Conservation (phyloP, 73 alveolate genomes). For the Symbiodinium pilosum region DNA sequence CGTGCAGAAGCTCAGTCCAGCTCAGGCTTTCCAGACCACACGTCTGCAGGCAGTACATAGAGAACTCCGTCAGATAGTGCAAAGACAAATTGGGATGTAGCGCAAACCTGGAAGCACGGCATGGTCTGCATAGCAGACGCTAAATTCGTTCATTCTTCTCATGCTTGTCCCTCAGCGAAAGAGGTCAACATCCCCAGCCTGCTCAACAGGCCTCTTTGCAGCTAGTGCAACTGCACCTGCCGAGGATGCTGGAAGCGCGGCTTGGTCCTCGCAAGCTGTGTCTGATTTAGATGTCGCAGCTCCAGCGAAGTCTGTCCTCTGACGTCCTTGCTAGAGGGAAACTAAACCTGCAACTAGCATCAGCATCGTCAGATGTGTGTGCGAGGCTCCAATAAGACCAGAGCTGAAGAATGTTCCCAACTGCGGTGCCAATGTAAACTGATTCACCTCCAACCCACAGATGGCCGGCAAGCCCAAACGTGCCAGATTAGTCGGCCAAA, state of each 20-base stretch:
- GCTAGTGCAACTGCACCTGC: not conserved
- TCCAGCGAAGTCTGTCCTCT: not conserved
- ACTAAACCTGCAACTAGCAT: not conserved
- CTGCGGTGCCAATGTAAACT: slow-evolving; percentile 64
- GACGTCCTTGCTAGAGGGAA: not conserved
- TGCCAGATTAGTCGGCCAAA: not conserved
- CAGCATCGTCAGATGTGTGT: no score
- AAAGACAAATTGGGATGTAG: slow-evolving; percentile 81
- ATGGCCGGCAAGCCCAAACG: not conserved
- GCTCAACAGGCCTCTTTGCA: not conserved
- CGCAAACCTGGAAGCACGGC: slow-evolving; percentile 67
- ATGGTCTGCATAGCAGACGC: no score
- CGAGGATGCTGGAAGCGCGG: not conserved
- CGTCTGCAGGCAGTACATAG: slow-evolving; percentile 18
- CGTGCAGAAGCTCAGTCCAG: not conserved
- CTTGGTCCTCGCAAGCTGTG: not conserved
- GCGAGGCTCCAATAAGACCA: not conserved
- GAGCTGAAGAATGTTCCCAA: slow-evolving; percentile 53
- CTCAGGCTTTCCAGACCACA: slow-evolving; percentile 25
- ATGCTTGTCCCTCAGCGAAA: not conserved
- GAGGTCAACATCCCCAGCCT: not conserved
- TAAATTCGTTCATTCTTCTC: no score
- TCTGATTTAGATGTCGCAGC: not conserved
- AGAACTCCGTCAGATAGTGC: slow-evolving; percentile 63
- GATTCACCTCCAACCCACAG: slow-evolving; percentile 9